Base-by-base conservation (phyloP, 2,329 filamentous ascomycete species). In the Alternaria atra region DNA sequence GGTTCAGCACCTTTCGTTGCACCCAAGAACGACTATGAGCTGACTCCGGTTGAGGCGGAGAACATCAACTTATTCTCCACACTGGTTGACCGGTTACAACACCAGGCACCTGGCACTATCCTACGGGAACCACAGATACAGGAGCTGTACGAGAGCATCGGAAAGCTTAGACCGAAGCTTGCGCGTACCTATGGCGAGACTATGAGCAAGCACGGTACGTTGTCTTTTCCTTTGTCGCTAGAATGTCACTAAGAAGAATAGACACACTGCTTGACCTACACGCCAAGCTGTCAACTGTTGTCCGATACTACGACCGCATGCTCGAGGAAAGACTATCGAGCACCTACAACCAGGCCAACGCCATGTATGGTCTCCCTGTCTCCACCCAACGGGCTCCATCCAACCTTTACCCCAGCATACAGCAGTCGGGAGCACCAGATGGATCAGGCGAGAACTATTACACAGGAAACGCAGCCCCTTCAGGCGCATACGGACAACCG, bases 291-390 rank as follows among this genome's bases (percentile, higher is more conserved):
- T 95, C 94, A 0, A 97, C 94, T 0, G 95, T 98, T 27, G 95
- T 99, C 5, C 89, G 95, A 34, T 98, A 98, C 76, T 99, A 99
- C 75, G 95, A 99, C 78, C 89, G 93, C 40, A 98, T 99, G 95
- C 85, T 99, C 15, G 95, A 99, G 79, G 95, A 99, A 65, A 89
- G 95, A 39, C 84, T 99, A 27, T 97, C 93, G 8, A 96, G 91
- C 77, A 94, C 95, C 2, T 98, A 98, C 77, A 91, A 89, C 65
- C 92, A 97, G 72, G 91, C 94, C 37, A 74, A 77, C 34, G 77
- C 82, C 35, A 78, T 79, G 66, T 80, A 80, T 46, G 74, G 75
- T 27, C 69, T 78, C 37, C 77, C 78, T n/a, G 68, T 66, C 17
- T 65, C 69, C 7, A 67, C 72, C 23, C 77, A 66, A 61, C 79